phyloP scores from a whole-genome alignment of 1,139 yeast genomes.

The Debaryomyces psychrophilus region DNA sequence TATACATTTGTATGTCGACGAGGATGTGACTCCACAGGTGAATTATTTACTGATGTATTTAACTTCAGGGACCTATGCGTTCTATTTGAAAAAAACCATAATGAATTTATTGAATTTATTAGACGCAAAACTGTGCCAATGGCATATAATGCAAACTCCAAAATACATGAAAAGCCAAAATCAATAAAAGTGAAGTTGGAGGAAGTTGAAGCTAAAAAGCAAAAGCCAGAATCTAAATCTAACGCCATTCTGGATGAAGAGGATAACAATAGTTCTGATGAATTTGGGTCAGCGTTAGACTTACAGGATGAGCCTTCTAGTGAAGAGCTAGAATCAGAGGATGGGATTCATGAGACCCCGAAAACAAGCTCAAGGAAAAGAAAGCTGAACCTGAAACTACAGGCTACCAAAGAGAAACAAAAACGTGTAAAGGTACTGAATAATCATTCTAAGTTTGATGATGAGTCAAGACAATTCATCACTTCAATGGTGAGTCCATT shows the following conservation, averaged over 20 bases:
- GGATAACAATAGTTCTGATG: slow-evolving; percentile 6
- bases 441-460: slow-evolving; percentile 13
- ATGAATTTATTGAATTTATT: slow-evolving; percentile 30
- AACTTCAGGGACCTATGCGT: slow-evolving; percentile 37
- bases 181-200: slow-evolving; percentile 11
- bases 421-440: slow-evolving; percentile 14
- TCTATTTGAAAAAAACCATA: slow-evolving; percentile 25
- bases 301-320: slow-evolving; percentile 1
- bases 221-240: slow-evolving; percentile 8
- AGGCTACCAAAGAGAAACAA: slow-evolving; percentile 12
- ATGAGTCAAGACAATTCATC: slow-evolving; percentile 20
- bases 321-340: slow-evolving; percentile 13
- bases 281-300: slow-evolving; percentile 9
- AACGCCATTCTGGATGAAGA: slow-evolving; percentile 8
- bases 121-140: slow-evolving; percentile 31
- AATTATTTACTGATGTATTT: slow-evolving; percentile 33
- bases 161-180: slow-evolving; percentile 6
- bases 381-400: slow-evolving; percentile 10
- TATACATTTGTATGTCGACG: slow-evolving; percentile 41
- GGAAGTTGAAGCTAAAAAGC: slow-evolving; percentile 4
- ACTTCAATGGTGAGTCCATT: slow-evolving; percentile 33
- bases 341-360: slow-evolving; percentile 15
- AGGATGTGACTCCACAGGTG: slow-evolving; percentile 39
- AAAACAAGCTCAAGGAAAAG: slow-evolving; percentile 12
- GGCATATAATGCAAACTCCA: slow-evolving; percentile 18